Evolutionary conservation across 495 filamentous ascomycete species (phyloP).

Genomic region (Rhypophila decipiens): DNA sequence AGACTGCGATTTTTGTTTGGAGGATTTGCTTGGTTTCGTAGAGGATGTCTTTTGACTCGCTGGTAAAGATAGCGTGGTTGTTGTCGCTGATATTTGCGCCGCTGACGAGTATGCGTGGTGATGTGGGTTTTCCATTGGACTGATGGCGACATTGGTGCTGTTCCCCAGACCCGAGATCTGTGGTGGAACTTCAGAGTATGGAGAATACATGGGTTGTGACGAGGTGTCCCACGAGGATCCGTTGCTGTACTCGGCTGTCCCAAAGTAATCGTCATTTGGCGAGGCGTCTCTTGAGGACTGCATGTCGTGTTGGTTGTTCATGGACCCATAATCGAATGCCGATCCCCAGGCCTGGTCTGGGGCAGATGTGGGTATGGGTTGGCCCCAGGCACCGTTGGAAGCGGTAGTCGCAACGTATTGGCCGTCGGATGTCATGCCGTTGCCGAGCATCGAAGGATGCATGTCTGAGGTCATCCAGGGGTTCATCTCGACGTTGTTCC

Average conservation of each 20-base stretch:
- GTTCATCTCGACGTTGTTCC: no score
- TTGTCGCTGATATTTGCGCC: not conserved
- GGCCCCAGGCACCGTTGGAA: no score
- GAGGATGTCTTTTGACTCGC: no score
- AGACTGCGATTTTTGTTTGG: not conserved
- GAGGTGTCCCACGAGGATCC: not conserved
- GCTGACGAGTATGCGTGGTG: no score
- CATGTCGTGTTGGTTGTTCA: not conserved
- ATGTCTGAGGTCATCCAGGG: not conserved
- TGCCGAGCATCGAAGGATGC: not conserved
- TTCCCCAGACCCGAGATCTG: not conserved
- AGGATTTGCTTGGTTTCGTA: no score
- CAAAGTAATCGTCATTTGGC: not conserved
- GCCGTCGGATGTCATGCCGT: not conserved
- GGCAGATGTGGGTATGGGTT: no score
- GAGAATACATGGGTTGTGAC: conserved; percentile 3
- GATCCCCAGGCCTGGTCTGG: no score
- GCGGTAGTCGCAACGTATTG: no score
- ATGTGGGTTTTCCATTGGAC: not conserved
- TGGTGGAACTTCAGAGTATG: conserved; percentile 2
- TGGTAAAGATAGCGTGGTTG: not conserved
- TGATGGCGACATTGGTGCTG: not conserved
- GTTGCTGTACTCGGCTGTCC: not conserved
- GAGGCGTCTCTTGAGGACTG: not conserved
- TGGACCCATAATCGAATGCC: not conserved